phyloP scores from a whole-genome alignment of 768 basidiomycete genomes.

The Gyrodon lividus region DNA sequence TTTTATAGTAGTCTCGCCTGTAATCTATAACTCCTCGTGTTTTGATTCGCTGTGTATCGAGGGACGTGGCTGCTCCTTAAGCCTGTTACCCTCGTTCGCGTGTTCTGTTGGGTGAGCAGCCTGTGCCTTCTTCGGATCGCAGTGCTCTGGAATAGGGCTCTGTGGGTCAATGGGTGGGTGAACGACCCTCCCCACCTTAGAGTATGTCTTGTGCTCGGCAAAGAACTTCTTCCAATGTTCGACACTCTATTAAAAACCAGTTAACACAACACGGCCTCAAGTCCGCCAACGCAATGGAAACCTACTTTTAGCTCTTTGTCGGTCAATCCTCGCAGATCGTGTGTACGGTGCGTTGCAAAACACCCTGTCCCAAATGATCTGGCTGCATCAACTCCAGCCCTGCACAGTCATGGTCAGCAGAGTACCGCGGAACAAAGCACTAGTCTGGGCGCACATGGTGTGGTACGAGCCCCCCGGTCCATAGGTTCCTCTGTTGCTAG shows the following conservation, averaged over 20 bases:
- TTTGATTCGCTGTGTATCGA: conserved; percentile 9
- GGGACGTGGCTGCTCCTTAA: conserved; percentile 20
- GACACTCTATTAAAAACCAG: conserved; percentile 51
- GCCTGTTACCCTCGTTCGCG: conserved; percentile 29
- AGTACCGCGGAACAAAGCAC: conserved; percentile 19
- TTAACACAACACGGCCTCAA: neutral
- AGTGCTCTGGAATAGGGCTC: conserved; percentile 73
- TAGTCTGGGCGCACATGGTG: conserved; percentile 48
- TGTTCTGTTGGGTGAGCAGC: conserved; percentile 27
- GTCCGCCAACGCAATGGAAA: conserved; percentile 8
- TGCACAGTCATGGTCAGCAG: conserved; percentile 31
- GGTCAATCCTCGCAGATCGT: conserved; percentile 82
- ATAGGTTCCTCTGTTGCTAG: conserved; percentile 70
- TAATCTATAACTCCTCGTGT: conserved; percentile 33
- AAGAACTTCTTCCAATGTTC: conserved; percentile 93
- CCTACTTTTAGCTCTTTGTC: conserved; percentile 70
- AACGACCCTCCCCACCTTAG: conserved; percentile 70
- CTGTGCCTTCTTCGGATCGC: conserved; percentile 59
- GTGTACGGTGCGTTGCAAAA: conserved; percentile 85
- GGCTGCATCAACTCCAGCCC: conserved; percentile 87
- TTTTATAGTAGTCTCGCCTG: conserved; percentile 11
- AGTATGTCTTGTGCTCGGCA: conserved; percentile 74
- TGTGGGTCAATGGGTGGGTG: conserved; percentile 76
- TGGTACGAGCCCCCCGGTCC: conserved; percentile 87
- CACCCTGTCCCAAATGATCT: conserved; percentile 93